Percentiles rank a stretch among this genome's conserved stretches.
Conservation (phyloP, 2,329 filamentous ascomycete species). For the Fusarium sp. region DNA sequence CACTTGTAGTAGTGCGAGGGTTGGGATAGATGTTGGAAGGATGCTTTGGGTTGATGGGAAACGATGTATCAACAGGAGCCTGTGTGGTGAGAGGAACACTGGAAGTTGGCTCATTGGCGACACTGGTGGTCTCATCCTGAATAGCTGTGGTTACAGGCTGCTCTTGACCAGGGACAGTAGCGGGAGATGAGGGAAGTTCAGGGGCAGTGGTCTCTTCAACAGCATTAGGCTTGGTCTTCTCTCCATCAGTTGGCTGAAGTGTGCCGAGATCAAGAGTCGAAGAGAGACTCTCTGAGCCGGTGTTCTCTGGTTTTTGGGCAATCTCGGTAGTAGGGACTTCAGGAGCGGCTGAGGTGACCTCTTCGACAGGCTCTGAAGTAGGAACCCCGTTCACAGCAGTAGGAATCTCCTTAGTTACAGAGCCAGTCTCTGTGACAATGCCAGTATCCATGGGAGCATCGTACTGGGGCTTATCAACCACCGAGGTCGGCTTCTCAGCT, state of each 20-base stretch:
- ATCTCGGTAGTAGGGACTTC: conserved; percentile 14
- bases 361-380: conserved; percentile 10
- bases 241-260: conserved; percentile 35
- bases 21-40: conserved; percentile 17
- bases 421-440: conserved; percentile 5
- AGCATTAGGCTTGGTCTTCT: conserved; percentile 16
- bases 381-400: conserved; percentile 8
- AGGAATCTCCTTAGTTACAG: conserved; percentile 4
- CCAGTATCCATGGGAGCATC: conserved; percentile 5
- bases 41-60: conserved; percentile 21
- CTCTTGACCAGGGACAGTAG: conserved; percentile 8
- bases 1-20: conserved; percentile 7
- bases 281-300: conserved; percentile 12
- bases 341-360: conserved; percentile 16
- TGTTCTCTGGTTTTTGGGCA: conserved; percentile 24
- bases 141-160: conserved; percentile 7
- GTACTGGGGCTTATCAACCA: conserved; percentile 19
- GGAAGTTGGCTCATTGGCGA: conserved; percentile 19
- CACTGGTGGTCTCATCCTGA: conserved; percentile 15
- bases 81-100: conserved; percentile 23
- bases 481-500: conserved; percentile 8
- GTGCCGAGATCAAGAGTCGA: conserved; percentile 47
- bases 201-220: conserved; percentile 27
- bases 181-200: conserved; percentile 17
- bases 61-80: conserved; percentile 17